Percentiles rank a stretch among this genome's conserved stretches.
These are phyloP conservation scores for Coriaria nepalensis DNA, from an alignment of 306 rosid genomes.

Conservation along the genomic window DNA sequence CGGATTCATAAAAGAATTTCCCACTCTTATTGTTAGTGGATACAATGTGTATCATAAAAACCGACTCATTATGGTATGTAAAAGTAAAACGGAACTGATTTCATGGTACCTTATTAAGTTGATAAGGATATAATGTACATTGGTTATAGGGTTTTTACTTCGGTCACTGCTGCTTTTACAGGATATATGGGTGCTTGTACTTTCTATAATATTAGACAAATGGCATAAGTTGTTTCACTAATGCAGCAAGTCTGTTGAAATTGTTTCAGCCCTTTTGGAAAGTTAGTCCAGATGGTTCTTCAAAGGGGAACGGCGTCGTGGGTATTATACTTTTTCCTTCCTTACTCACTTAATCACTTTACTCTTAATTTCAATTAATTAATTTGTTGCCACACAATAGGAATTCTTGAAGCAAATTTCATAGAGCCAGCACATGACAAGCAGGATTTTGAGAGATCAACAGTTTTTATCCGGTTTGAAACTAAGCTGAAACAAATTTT, in stretches of 20 bases:
- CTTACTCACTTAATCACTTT: conserved; percentile 7
- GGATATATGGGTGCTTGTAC: conserved; percentile 1
- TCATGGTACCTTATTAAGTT: neutral
- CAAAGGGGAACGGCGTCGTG: conserved; percentile 63
- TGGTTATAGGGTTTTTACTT: no score
- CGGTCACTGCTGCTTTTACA: no score
- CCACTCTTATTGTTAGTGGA: conserved; percentile 48
- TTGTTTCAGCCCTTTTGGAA: conserved; percentile 85
- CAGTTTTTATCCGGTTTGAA: conserved; percentile 58
- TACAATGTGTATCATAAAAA: conserved; percentile 85
- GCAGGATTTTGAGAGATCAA: conserved; percentile 93
- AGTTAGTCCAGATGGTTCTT: conserved; percentile 52
- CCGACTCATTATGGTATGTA: conserved; percentile 84
- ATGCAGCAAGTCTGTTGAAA: conserved; percentile 14
- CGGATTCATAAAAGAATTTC: conserved; percentile 76
- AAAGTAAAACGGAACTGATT: conserved; percentile 13
- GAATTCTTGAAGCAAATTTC: conserved; percentile 88
- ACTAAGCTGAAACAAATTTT: conserved; percentile 67
- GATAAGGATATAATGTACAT: neutral
- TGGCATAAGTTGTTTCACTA: conserved; percentile 18
- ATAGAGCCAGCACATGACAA: conserved; percentile 96
- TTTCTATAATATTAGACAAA: conserved; percentile 13
- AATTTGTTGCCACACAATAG: conserved; percentile 26
- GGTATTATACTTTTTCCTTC: conserved; percentile 42
- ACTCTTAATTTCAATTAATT: conserved; percentile 11